Evolutionary conservation across 148 eudicot species (phyloP), one percentile per base, ranked within the genome.

Genomic region (Spergularia marina): DNA sequence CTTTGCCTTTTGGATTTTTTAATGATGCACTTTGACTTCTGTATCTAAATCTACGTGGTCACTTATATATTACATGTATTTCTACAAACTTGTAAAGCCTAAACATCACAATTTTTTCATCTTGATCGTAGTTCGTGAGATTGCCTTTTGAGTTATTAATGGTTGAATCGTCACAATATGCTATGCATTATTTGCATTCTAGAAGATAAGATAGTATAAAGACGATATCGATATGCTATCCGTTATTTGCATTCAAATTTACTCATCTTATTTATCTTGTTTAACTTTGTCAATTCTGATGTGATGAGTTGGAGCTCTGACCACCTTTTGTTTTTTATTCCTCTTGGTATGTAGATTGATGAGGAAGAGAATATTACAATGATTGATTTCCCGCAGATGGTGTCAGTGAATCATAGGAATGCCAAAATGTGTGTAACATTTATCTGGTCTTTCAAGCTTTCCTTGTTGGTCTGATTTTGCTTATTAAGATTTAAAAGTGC

Each of bases 301-400:
- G 36, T 30, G 36, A 30, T 30, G 36, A 30, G 36, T 30, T 30
- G 36, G 49, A 44, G 49, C 51, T 65, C 20, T 65, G 52, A 65
- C 17, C 21, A 52, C 21, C 18, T 55, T 77, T 75, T 17, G 20
- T 10, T 30, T 71, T 12, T 18, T 49, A 5, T 60, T 52, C 65
- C 51, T 53, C 20, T 2, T 59, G 52, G 36, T 25, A 41, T 82
- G 80, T 75, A 92, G 98, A 90, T 94, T 82, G 94, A 90, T 76
- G 97, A 94, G 79, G 91, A 94, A 79, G 98, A 94, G 82, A 90
- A 84, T 62, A 77, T 94, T 72, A 94, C 98, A 17, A 82, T 94
- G 88, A 94, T 94, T 76, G 98, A 94, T 84, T 94, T 94, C 74
- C 98, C 98, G 2, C 98, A 91, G 78, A 94, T 94, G 98, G 97